Base-by-base conservation (phyloP, 495 filamentous ascomycete species). In the Podospora tetraspora region DNA sequence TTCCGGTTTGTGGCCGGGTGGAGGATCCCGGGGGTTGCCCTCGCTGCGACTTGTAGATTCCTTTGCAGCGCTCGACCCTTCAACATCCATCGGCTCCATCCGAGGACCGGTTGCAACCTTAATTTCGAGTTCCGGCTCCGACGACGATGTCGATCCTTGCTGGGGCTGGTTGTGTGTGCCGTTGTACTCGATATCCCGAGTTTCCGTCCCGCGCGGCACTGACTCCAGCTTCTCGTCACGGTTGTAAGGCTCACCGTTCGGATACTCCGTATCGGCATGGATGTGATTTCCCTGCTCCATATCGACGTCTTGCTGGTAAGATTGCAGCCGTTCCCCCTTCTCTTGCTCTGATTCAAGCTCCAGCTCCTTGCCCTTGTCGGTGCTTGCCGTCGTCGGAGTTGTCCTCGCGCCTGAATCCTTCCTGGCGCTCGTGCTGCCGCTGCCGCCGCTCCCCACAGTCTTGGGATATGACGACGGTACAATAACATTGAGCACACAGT, bases 401-500 rank as follows among this genome's bases (percentile, higher is more conserved):
- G 56, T 76, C 11, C 69, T 73, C 1, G 67, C 62, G 9, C 62
- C 59, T n/a, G 75, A 78, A 66, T 75, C 73, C 58, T 76, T 77
- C 63, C 74, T 73, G 23, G 63, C 52, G 57, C 57, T 70, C 2
- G 65, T 58, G 24, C 66, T 75, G 27, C 59, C 65, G 34, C 68
- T 76, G 19, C 71, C 73, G 52, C 71, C 73, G 52, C 71, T 71
- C n/a, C 70, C 71, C 10, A 69, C 70, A 3, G 74, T 71, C 84
- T 89, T 80, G 83, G 88, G 84, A n/a, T 52, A 52, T 88, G 89
- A 67, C 84, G 92, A 80, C 72, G 96, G 93, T 70, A 97, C 95
- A 62, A 99, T 96, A 52, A 97, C 92, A 67, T 93, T 92, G 43
- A 98, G 86, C 32, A 99, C 96, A 75, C 95, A 99, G 79, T 99